Evolutionary conservation across 345 rosid genomes (phyloP).

Genomic region (Turnera subulata): DNA sequence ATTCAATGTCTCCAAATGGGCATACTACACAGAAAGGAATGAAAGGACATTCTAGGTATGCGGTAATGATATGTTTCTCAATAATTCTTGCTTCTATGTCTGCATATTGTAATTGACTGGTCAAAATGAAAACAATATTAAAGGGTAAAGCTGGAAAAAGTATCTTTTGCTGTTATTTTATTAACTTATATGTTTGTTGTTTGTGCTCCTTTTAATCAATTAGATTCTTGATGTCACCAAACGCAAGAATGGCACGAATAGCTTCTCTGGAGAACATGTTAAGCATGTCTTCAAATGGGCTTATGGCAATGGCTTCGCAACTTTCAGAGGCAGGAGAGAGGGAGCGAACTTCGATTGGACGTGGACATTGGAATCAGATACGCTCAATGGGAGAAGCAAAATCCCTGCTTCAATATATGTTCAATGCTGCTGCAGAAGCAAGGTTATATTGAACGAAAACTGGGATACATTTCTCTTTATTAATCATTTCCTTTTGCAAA

Average conservation of each 20-base stretch:
- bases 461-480: too few species aligned
- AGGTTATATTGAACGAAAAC: slow-evolving; percentile 50
- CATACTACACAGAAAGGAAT: slow-evolving; percentile 86
- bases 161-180: too few species aligned
- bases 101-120: too few species aligned
- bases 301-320: slow-evolving; percentile 98
- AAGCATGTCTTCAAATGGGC: slow-evolving; percentile 83
- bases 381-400: slow-evolving; percentile 99
- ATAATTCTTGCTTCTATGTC: too few species aligned
- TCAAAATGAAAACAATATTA: too few species aligned
- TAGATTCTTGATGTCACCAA: slow-evolving; percentile 95
- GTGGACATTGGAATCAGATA: slow-evolving; percentile 98
- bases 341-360: slow-evolving; percentile 76
- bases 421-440: slow-evolving; percentile 75
- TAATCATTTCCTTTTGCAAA: too few species aligned
- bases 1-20: slow-evolving; percentile 81
- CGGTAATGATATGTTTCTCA: too few species aligned
- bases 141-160: too few species aligned
- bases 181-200: too few species aligned
- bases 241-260: slow-evolving; percentile 84
- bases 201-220: too few species aligned
- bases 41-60: slow-evolving; percentile 85
- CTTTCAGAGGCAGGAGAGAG: slow-evolving; percentile 98
- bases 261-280: slow-evolving; percentile 96
- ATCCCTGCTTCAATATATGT: slow-evolving; percentile 89